Conservation (phyloP, 306 rosid genomes). For the Cucurbita moschata region DNA sequence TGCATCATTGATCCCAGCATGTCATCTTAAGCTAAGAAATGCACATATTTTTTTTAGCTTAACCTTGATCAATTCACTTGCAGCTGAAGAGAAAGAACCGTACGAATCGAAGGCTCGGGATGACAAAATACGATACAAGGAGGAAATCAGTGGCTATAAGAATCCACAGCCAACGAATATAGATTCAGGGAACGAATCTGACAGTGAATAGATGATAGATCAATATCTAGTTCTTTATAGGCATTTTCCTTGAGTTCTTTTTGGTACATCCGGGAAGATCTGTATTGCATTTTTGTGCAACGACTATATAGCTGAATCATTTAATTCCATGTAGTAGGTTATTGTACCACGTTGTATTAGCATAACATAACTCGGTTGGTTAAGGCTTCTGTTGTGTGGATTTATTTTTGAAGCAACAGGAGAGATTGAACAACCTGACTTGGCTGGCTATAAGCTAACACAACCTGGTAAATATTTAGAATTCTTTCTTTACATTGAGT, state of each 20-base stretch:
- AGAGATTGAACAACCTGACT: neutral
- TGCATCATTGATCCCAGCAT: neutral
- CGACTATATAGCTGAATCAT: neutral
- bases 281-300: neutral
- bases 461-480: neutral
- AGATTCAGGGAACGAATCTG: conserved; percentile 85
- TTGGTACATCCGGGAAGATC: neutral
- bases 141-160: conserved; percentile 83
- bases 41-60: neutral
- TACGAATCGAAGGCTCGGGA: conserved; percentile 75
- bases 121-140: conserved; percentile 84
- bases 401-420: neutral
- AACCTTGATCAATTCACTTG: conserved; percentile 7
- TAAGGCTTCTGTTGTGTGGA: neutral
- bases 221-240: neutral
- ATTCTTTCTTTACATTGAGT: neutral
- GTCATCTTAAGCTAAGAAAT: neutral
- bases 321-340: neutral
- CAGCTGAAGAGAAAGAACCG: conserved; percentile 54
- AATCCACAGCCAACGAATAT: conserved; percentile 71
- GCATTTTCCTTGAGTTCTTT: neutral
- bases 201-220: conserved; percentile 27
- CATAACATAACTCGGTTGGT: neutral
- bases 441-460: neutral
- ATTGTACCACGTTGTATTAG: neutral